A percentile compares a stretch with the other conserved stretches of the same genome.
Conservation (phyloP, 768 basidiomycete genomes). For the Phlebiopsis flavidoalba region DNA sequence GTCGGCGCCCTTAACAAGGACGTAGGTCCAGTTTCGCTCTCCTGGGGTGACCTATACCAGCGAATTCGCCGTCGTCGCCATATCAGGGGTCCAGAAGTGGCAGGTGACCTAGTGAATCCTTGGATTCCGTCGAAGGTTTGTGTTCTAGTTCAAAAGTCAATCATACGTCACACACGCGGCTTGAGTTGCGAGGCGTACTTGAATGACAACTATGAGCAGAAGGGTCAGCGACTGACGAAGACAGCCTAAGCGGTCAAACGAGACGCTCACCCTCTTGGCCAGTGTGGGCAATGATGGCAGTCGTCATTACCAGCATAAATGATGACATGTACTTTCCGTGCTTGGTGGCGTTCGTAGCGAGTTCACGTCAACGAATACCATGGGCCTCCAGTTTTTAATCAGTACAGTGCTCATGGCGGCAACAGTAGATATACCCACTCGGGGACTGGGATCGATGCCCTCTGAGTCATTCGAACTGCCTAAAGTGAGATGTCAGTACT, state of each 20-base stretch:
- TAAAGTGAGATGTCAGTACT: neutral
- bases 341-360: constrained; percentile 58
- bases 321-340: constrained; percentile 46
- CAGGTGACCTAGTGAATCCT: constrained; percentile 65
- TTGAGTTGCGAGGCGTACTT: constrained; percentile 11
- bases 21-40: constrained; percentile 57
- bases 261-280: constrained; percentile 53
- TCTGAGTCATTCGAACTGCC: neutral
- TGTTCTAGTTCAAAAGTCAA: constrained; percentile 38
- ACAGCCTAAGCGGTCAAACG: constrained; percentile 11
- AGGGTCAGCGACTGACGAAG: neutral
- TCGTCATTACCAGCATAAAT: constrained; percentile 70
- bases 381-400: constrained; percentile 37
- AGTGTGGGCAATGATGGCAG: constrained; percentile 52
- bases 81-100: constrained; percentile 59
- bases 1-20: constrained; percentile 28
- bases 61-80: constrained; percentile 37
- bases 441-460: neutral
- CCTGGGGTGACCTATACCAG: constrained; percentile 71
- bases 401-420: neutral
- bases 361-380: constrained; percentile 57
- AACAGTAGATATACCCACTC: neutral
- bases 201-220: constrained; percentile 8
- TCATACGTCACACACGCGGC: no score
- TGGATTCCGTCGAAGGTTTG: constrained; percentile 74